Conservation (phyloP, 2,329 filamentous ascomycete genomes). For the Xenoacremonium recifei region DNA sequence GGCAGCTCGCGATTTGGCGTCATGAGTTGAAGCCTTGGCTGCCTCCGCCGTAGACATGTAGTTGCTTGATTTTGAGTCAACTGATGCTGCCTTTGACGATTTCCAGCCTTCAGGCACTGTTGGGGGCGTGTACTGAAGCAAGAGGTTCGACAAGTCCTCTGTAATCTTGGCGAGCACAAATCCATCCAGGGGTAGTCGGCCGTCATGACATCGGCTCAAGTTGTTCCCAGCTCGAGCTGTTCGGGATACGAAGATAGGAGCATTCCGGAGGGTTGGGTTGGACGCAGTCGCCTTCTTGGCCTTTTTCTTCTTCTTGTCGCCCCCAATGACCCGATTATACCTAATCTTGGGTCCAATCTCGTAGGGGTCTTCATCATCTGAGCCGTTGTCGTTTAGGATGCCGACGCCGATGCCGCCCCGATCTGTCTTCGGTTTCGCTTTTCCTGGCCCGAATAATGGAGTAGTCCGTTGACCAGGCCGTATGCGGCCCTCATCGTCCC, state of each 20-base stretch:
- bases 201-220: conserved; percentile 73
- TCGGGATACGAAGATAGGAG: conserved; percentile 75
- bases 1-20: conserved; percentile 73
- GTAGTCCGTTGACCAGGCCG: conserved; percentile 5
- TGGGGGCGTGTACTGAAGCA: conserved; percentile 58
- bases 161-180: conserved; percentile 67
- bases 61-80: conserved; percentile 5
- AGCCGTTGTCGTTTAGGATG: conserved; percentile 87
- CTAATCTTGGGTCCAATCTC: conserved; percentile 88
- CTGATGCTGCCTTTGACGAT: conserved; percentile 48
- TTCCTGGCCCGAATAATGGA: conserved; percentile 25
- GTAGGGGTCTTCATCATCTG: conserved; percentile 93
- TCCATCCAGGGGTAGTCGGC: conserved; percentile 73
- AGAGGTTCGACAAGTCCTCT: conserved; percentile 31
- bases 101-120: conserved; percentile 73
- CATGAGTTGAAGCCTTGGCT: conserved; percentile 72
- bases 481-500: conserved; percentile 32
- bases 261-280: conserved; percentile 64
- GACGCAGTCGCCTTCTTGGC: conserved; percentile 48
- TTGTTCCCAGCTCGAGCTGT: conserved; percentile 27
- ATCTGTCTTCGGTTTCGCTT: conserved; percentile 50
- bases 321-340: conserved; percentile 79
- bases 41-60: conserved; percentile 73
- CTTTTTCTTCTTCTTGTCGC: conserved; percentile 79
- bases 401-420: conserved; percentile 81